phyloP scores from a whole-genome alignment of 805 yeast species.

The Candida coquimbonensis region DNA sequence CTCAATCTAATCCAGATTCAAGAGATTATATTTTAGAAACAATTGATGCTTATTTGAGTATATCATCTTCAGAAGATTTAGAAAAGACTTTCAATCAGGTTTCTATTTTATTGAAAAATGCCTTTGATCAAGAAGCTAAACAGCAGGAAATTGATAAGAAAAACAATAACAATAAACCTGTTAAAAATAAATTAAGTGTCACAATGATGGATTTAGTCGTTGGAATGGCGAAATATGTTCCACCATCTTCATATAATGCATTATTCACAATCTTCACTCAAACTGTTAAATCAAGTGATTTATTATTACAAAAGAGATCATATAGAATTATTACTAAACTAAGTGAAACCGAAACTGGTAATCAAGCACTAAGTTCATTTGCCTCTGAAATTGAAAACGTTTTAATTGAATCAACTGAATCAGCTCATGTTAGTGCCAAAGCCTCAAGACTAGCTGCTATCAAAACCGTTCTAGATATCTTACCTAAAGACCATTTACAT shows the following conservation, averaged over 20 bases:
- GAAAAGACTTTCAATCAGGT: slow-evolving; percentile 78
- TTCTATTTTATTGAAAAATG: slow-evolving; percentile 67
- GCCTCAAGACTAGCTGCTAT: slow-evolving; percentile 73
- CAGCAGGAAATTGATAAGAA: slow-evolving; percentile 15
- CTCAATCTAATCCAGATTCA: slow-evolving; percentile 79
- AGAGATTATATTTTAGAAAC: slow-evolving; percentile 83
- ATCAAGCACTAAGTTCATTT: slow-evolving; percentile 42
- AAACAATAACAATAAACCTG: slow-evolving; percentile 18
- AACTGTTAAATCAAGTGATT: slow-evolving; percentile 52
- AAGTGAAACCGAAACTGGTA: slow-evolving; percentile 63
- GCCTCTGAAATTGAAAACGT: slow-evolving; percentile 53
- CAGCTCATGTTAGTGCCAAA: slow-evolving; percentile 67
- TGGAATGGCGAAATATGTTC: slow-evolving; percentile 79
- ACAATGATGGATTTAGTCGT: slow-evolving; percentile 91
- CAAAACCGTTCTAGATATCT: slow-evolving; percentile 45
- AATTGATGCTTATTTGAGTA: slow-evolving; percentile 70
- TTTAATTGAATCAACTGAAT: slow-evolving; percentile 47
- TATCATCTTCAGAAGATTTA: slow-evolving; percentile 61
- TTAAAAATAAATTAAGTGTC: slow-evolving; percentile 48
- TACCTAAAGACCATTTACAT: slow-evolving; percentile 60
- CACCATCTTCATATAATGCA: slow-evolving; percentile 61
- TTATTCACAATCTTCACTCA: slow-evolving; percentile 70
- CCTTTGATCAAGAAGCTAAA: slow-evolving; percentile 53
- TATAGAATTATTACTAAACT: slow-evolving; percentile 71
- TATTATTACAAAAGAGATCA: slow-evolving; percentile 80